Conservation (phyloP, 2,329 filamentous ascomycete species). For the Neobulgaria alba region DNA sequence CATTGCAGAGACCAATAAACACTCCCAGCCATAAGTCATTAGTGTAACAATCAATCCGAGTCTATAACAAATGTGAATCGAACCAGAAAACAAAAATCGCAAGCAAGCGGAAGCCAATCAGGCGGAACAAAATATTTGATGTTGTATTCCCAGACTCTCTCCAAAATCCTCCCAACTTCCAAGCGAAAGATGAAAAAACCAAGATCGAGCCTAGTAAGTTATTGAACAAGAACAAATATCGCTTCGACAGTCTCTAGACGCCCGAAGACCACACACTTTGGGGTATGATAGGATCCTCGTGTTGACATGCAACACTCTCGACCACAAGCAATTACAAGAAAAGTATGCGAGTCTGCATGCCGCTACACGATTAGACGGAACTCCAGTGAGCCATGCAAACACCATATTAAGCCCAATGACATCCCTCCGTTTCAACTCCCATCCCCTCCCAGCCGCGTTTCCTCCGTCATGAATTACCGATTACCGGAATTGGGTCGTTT, state of each 20-base stretch:
- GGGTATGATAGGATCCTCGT: slow-evolving; percentile 30
- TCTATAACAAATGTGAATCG: background rate
- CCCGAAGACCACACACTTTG: slow-evolving; percentile 32
- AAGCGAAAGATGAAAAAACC: background rate
- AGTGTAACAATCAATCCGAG: background rate
- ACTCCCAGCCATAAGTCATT: background rate
- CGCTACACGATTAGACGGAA: slow-evolving; percentile 17
- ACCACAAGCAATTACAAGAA: slow-evolving; percentile 38
- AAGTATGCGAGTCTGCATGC: slow-evolving; percentile 27
- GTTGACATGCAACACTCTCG: slow-evolving; percentile 28
- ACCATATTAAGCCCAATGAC: slow-evolving; percentile 28
- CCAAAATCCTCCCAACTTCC: background rate
- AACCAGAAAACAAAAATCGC: background rate
- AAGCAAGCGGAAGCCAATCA: background rate
- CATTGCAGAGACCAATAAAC: background rate
- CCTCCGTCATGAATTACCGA: slow-evolving; percentile 34
- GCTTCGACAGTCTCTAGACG: slow-evolving; percentile 17
- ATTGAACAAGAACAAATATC: slow-evolving; percentile 3
- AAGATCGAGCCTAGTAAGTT: background rate
- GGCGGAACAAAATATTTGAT: background rate
- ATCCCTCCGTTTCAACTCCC: slow-evolving; percentile 14
- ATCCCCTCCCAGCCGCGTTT: slow-evolving; percentile 27
- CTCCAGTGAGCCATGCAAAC: slow-evolving; percentile 33
- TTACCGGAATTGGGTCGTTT: slow-evolving; percentile 31
- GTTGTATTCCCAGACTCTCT: background rate